phyloP scores from a whole-genome alignment of 495 filamentous ascomycete genomes.

The Aspergillus asperescens region DNA sequence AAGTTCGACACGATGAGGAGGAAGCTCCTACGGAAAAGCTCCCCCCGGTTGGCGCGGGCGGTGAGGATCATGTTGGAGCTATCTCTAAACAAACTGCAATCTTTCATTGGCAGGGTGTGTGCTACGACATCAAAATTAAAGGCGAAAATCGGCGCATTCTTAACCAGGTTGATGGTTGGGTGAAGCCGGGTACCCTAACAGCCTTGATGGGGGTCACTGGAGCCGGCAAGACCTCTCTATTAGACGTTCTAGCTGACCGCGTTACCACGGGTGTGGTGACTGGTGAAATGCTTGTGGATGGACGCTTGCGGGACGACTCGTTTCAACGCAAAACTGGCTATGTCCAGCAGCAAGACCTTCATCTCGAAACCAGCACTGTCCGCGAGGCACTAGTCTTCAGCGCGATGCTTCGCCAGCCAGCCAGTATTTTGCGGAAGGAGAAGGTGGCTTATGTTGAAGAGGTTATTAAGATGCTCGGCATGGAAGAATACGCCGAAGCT shows the following conservation, averaged over 20 bases:
- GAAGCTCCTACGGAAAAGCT: slow-evolving; percentile 35
- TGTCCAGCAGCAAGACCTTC: slow-evolving; percentile 90
- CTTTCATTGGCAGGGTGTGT: slow-evolving; percentile 83
- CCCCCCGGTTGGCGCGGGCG: not conserved
- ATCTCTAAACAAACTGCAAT: slow-evolving; percentile 58
- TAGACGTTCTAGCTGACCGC: slow-evolving; percentile 59
- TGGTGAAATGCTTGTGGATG: slow-evolving; percentile 83
- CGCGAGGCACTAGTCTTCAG: slow-evolving; percentile 77
- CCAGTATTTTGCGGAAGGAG: slow-evolving; percentile 58
- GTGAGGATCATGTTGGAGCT: slow-evolving; percentile 18
- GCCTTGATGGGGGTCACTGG: slow-evolving; percentile 73
- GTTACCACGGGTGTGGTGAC: slow-evolving; percentile 82
- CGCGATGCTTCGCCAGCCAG: slow-evolving; percentile 78
- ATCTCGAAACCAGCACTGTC: slow-evolving; percentile 77
- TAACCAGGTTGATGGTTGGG: slow-evolving; percentile 82
- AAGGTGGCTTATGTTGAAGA: slow-evolving; percentile 86
- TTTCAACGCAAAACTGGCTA: slow-evolving; percentile 93
- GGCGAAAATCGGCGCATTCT: slow-evolving; percentile 67
- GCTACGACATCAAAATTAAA: slow-evolving; percentile 89
- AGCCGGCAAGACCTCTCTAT: slow-evolving; percentile 56
- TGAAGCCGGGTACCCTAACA: slow-evolving; percentile 84
- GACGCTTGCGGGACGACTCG: slow-evolving; percentile 62
- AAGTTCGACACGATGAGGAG: slow-evolving; percentile 37
- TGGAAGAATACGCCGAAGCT: slow-evolving; percentile 83
- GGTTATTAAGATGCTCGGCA: slow-evolving; percentile 82